A percentile compares a stretch with the other conserved stretches of the same genome.
These are phyloP conservation scores for Neonectria faginata DNA, from an alignment of 2,329 filamentous ascomycete genomes.

Conservation along the genomic window DNA sequence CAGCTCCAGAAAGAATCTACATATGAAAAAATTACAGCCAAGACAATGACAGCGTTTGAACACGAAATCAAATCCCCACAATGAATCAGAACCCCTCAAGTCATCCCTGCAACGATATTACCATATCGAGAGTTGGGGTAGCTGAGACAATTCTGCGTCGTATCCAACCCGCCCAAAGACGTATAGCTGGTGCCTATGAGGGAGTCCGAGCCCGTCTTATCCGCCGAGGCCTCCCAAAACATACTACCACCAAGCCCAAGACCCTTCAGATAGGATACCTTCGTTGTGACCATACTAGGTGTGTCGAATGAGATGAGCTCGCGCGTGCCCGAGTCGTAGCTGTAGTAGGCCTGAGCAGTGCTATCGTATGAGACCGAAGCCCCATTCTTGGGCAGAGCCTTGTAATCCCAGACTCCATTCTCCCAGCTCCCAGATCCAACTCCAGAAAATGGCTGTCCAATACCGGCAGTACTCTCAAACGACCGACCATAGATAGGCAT, in stretches of 20 bases:
- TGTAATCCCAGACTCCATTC: conserved; percentile 82
- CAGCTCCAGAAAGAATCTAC: not conserved
- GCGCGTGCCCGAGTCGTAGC: conserved; percentile 69
- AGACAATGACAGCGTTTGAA: not conserved
- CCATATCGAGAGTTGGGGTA: conserved; percentile 66
- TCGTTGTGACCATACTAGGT: conserved; percentile 66
- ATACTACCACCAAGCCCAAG: conserved; percentile 79
- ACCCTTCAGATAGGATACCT: conserved; percentile 72
- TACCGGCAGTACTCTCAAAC: conserved; percentile 59
- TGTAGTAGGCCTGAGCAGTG: conserved; percentile 73
- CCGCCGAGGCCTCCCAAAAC: conserved; percentile 86
- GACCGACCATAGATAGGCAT: conserved; percentile 84
- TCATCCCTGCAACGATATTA: conserved; percentile 54
- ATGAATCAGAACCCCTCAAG: not conserved
- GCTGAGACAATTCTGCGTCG: conserved; percentile 59
- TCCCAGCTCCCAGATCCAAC: conserved; percentile 78
- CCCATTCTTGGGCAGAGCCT: conserved; percentile 74
- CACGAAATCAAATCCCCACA: not conserved
- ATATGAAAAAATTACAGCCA: not conserved
- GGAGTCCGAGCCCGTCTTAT: conserved; percentile 68
- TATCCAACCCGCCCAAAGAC: conserved; percentile 55
- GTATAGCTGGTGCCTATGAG: conserved; percentile 65
- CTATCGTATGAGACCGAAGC: conserved; percentile 68
- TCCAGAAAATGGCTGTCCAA: conserved; percentile 58
- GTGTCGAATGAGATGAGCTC: conserved; percentile 80